phyloP scores from a whole-genome alignment of 768 basidiomycete species.

The Pisolithus tinctorius region DNA sequence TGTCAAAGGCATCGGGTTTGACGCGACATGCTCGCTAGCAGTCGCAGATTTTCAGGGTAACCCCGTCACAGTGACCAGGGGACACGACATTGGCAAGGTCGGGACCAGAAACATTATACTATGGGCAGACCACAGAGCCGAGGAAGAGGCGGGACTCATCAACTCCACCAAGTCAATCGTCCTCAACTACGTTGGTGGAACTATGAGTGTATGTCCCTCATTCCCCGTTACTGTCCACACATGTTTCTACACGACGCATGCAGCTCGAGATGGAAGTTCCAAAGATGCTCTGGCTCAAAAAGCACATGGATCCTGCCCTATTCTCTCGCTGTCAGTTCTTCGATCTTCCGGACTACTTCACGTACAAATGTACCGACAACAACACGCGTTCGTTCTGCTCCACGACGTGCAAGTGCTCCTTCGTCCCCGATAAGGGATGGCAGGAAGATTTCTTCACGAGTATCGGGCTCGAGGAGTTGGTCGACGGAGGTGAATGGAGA shows the following conservation, averaged over 20 bases:
- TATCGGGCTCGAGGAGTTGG: constrained; percentile 75
- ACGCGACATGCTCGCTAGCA: constrained; percentile 94
- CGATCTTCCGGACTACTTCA: constrained; percentile 93
- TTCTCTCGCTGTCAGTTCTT: constrained; percentile 80
- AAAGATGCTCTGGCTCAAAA: constrained; percentile 95
- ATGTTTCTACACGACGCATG: constrained; percentile 1
- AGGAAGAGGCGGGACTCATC: constrained; percentile 85
- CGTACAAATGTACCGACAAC: constrained; percentile 77
- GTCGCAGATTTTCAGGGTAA: constrained; percentile 70
- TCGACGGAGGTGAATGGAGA: constrained; percentile 53
- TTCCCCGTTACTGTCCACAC: constrained; percentile 2
- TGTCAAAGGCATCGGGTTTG: constrained; percentile 88
- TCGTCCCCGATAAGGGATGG: constrained; percentile 85
- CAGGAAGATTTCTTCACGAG: constrained; percentile 77
- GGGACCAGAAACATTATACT: constrained; percentile 80
- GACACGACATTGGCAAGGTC: constrained; percentile 47
- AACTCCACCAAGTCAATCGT: constrained; percentile 80
- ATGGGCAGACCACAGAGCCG: constrained; percentile 96
- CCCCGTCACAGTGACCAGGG: constrained; percentile 71
- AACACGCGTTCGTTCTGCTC: constrained; percentile 84
- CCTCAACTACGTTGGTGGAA: constrained; percentile 91
- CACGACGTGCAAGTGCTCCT: constrained; percentile 93
- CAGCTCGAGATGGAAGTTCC: constrained; percentile 98
- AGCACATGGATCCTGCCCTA: constrained; percentile 62
- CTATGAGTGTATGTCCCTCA: constrained; percentile 69